Evolutionary conservation across 2,329 filamentous ascomycete species (phyloP), one percentile per base, ranked within the genome.

Genomic region (Dactylonectria estremocensis): DNA sequence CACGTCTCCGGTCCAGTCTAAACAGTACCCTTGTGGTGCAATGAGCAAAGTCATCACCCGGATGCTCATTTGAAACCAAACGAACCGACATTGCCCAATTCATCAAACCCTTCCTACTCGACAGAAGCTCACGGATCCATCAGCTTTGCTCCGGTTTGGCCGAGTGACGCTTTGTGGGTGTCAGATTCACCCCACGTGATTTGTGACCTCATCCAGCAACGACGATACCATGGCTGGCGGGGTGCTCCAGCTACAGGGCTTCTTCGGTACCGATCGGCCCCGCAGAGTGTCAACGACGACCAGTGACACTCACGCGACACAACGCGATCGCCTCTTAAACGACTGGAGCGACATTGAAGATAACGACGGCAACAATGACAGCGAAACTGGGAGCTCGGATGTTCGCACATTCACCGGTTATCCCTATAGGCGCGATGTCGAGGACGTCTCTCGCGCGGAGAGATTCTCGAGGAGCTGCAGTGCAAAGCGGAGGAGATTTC

Each of bases 301-400:
- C 13, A 57, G 56, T 46, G 49, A 67, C 49, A 45, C 58, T 28
- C 50, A 72, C 48, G 53, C 62, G 37, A 52, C 46, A 14, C 71
- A 71, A 61, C 71, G 63, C 37, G 55, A 60, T 33, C 63, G 64
- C 11, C 64, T 75, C n/a, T 70, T 75, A 14, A 65, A 58, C 52
- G 65, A 70, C 31, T 75, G 73, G 71, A 65, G 54, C 40, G 63
- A 72, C 54, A 33, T 57, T 35, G 73, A 68, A 16, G 66, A 72
- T 7, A 22, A 52, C 31, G 48, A 37, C 8, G 33, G 40, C 1
- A 35, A 53, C 5, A 58, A 28, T 45, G 64, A 11, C 14, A 33
- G 56, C 37, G 61, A 16, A 18, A 31, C 7, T 14, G 46, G 49
- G 16, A 35, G n/a, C 5, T 9, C 9, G 8, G 64, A 53, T 11